Percentiles rank a stretch among this genome's conserved stretches.
phyloP scores from a whole-genome alignment of 2,329 filamentous ascomycete genomes.

The Botrytis porri region DNA sequence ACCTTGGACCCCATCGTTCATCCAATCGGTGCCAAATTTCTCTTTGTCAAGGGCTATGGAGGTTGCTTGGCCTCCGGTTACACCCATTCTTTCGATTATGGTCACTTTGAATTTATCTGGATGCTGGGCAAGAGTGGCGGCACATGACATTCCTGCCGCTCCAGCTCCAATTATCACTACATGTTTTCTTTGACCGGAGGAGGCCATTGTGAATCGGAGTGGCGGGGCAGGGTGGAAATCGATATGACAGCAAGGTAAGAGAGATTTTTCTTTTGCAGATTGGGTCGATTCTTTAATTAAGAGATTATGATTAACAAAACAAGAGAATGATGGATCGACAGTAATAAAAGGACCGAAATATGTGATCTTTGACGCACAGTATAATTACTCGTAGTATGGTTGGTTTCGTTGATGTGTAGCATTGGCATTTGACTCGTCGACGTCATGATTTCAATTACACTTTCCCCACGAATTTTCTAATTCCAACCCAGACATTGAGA shows the following conservation, averaged over 20 bases:
- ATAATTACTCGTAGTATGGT: no score
- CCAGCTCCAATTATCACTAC: constrained; percentile 61
- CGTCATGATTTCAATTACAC: constrained; percentile 8
- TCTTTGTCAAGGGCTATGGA: constrained; percentile 56
- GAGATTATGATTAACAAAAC: not conserved
- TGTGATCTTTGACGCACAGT: not conserved
- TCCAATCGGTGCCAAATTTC: constrained; percentile 56
- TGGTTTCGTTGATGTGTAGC: not conserved
- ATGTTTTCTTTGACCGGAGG: constrained; percentile 41
- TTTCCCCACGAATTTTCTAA: not conserved
- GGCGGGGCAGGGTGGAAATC: no score
- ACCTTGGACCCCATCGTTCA: constrained; percentile 64
- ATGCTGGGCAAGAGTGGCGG: constrained; percentile 63
- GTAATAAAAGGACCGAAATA: not conserved
- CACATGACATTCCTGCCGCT: constrained; percentile 61
- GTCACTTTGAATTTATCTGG: constrained; percentile 64
- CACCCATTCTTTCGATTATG: constrained; percentile 55
- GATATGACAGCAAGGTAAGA: not conserved
- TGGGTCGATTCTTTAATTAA: not conserved
- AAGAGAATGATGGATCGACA: not conserved
- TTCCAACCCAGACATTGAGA: not conserved
- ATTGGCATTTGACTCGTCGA: constrained; percentile 5
- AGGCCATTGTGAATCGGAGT: not conserved
- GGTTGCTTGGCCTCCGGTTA: constrained; percentile 60
- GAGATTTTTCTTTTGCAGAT: not conserved